These are phyloP conservation scores for Lepidium africanum DNA, from an alignment of 345 rosid species.

Conservation along the genomic window DNA sequence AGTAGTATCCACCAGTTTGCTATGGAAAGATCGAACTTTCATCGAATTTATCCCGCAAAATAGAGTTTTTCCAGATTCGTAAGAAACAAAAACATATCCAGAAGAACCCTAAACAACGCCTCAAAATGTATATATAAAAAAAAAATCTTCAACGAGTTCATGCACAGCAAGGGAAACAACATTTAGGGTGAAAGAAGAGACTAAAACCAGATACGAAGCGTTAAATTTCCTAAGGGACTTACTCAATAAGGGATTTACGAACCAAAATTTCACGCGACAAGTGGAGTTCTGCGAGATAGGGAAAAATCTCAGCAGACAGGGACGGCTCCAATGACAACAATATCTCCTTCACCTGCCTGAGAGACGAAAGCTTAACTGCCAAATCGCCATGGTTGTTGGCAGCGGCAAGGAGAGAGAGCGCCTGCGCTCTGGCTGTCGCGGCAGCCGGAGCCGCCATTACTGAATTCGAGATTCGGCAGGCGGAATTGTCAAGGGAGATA, in stretches of 20 bases:
- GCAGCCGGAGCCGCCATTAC: slow-evolving; percentile 34
- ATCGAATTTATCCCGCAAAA: background rate
- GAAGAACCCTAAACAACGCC: slow-evolving; percentile 7
- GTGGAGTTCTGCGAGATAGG: slow-evolving; percentile 72
- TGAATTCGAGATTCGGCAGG: slow-evolving; percentile 8
- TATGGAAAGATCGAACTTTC: background rate
- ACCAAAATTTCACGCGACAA: slow-evolving; percentile 67
- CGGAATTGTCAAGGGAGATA: background rate
- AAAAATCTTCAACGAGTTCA: background rate
- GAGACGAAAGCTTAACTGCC: slow-evolving; percentile 83
- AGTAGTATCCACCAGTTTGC: background rate
- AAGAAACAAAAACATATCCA: background rate
- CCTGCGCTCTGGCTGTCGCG: slow-evolving; percentile 50
- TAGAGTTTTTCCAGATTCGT: background rate
- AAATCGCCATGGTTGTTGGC: slow-evolving; percentile 76
- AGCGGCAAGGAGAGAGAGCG: slow-evolving; percentile 72
- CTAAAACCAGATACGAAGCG: background rate
- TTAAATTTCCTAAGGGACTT: slow-evolving; percentile 31
- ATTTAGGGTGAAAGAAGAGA: background rate
- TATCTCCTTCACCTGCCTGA: slow-evolving; percentile 70
- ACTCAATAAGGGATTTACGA: slow-evolving; percentile 68
- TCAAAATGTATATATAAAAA: background rate
- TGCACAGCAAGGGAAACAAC: background rate
- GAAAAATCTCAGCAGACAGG: slow-evolving; percentile 67
- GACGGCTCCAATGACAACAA: slow-evolving; percentile 58